These are phyloP conservation scores for Starmerella scarabaei DNA, from an alignment of 805 yeast genomes.

Conservation along the genomic window DNA sequence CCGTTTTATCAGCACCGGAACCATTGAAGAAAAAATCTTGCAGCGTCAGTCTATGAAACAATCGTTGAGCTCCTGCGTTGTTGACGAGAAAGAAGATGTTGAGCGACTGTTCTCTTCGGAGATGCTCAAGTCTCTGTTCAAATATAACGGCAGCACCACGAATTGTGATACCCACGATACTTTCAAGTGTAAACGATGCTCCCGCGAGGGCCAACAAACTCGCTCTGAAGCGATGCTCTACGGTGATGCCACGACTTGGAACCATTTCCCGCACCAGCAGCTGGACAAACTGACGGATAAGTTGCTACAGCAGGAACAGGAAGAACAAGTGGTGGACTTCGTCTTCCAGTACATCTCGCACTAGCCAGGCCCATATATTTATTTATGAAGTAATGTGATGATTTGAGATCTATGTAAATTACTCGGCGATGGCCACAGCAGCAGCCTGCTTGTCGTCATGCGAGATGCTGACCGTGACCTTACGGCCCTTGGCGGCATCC, in stretches of 20 bases:
- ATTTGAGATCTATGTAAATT: not conserved
- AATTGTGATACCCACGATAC: constrained; percentile 87
- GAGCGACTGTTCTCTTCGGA: constrained; percentile 83
- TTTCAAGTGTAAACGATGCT: constrained; percentile 75
- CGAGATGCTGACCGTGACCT: constrained; percentile 77
- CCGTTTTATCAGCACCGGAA: constrained; percentile 85
- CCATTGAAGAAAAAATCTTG: constrained; percentile 90
- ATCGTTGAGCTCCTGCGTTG: constrained; percentile 88
- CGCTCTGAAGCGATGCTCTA: constrained; percentile 80
- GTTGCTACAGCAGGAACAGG: constrained; percentile 57
- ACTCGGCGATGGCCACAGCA: constrained; percentile 68
- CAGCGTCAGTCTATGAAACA: constrained; percentile 93
- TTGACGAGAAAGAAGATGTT: constrained; percentile 90
- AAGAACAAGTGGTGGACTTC: constrained; percentile 55
- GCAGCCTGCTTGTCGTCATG: constrained; percentile 96
- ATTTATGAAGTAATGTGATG: not conserved
- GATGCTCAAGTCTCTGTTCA: constrained; percentile 60
- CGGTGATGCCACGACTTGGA: constrained; percentile 98
- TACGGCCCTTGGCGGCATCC: constrained; percentile 50
- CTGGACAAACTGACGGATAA: constrained; percentile 61
- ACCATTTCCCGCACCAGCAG: constrained; percentile 54
- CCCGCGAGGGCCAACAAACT: constrained; percentile 42
- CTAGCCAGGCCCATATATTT: constrained; percentile 12
- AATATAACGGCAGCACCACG: constrained; percentile 46
- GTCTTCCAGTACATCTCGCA: constrained; percentile 93